A percentile compares a stretch with the other conserved stretches of the same genome.
phyloP scores from a whole-genome alignment of 306 rosid species.

The Quercus suber region DNA sequence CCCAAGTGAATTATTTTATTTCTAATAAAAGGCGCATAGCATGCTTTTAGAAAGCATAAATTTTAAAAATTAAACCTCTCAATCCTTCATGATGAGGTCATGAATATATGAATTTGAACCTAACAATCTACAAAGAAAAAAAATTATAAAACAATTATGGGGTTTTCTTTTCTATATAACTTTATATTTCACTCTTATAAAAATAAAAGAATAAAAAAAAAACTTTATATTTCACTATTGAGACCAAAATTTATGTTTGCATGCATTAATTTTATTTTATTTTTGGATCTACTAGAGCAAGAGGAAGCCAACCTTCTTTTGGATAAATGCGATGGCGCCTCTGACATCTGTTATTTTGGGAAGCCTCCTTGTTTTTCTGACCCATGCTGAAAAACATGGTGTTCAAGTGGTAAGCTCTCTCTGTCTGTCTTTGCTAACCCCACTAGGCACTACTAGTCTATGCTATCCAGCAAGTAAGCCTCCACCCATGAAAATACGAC shows the following conservation, averaged over 20 bases:
- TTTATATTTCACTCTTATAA: too few relatives aligned
- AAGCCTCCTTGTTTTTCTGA: slow-evolving; percentile 66
- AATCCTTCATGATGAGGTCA: not conserved
- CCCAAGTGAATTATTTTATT: not conserved
- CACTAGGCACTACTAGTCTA: not conserved
- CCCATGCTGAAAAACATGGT: slow-evolving; percentile 89
- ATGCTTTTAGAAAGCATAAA: not conserved
- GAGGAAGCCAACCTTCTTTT: slow-evolving; percentile 65
- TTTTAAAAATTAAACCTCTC: not conserved
- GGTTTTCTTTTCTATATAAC: too few relatives aligned
- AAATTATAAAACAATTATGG: too few relatives aligned
- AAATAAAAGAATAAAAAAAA: too few relatives aligned
- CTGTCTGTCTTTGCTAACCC: not conserved
- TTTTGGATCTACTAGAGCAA: slow-evolving; percentile 56
- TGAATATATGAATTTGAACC: not conserved
- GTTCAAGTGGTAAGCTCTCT: slow-evolving; percentile 71
- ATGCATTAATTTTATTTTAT: not conserved
- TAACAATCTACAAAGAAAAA: too few relatives aligned
- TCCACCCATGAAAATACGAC: not conserved
- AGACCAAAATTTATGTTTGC: not conserved
- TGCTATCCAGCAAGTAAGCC: not conserved
- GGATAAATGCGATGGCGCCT: slow-evolving; percentile 96
- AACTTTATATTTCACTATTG: too few relatives aligned
- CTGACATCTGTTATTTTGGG: slow-evolving; percentile 69
- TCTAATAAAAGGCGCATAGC: not conserved